Percentiles rank a stretch among this genome's conserved stretches.
These are phyloP conservation scores for Alliaria petiolata DNA, from an alignment of 345 rosid genomes.

Conservation along the genomic window DNA sequence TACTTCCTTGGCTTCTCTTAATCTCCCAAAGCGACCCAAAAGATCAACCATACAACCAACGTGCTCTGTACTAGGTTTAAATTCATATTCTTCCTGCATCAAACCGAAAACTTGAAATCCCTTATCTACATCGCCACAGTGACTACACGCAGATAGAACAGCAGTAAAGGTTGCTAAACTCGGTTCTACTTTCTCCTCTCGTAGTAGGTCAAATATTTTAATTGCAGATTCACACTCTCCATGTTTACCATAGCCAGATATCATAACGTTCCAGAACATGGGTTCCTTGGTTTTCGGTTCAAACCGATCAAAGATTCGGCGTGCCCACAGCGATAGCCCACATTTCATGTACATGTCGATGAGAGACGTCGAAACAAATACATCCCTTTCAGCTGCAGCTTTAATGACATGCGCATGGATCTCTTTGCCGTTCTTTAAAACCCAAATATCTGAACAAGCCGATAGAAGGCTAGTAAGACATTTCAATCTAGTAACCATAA, in stretches of 20 bases:
- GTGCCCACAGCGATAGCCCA: slow-evolving; percentile 42
- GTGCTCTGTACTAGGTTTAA: slow-evolving; percentile 46
- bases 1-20: slow-evolving; percentile 51
- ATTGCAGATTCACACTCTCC: slow-evolving; percentile 51
- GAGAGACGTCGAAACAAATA: slow-evolving; percentile 48
- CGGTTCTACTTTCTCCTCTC: slow-evolving; percentile 42
- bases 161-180: slow-evolving; percentile 48
- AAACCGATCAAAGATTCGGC: slow-evolving; percentile 40
- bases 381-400: slow-evolving; percentile 34
- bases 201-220: slow-evolving; percentile 46
- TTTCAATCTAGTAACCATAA: slow-evolving; percentile 42
- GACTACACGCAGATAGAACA: slow-evolving; percentile 51
- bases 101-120: slow-evolving; percentile 42
- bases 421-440: slow-evolving; percentile 52
- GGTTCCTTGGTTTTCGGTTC: slow-evolving; percentile 52
- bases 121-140: slow-evolving; percentile 48
- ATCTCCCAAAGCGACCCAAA: slow-evolving; percentile 49
- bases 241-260: slow-evolving; percentile 70
- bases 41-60: slow-evolving; percentile 59
- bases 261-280: slow-evolving; percentile 70
- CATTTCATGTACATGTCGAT: slow-evolving; percentile 66
- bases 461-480: slow-evolving; percentile 57
- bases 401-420: slow-evolving; percentile 50
- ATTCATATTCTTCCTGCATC: slow-evolving; percentile 36
- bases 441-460: slow-evolving; percentile 53